Base-by-base conservation (phyloP, 129 eudicot species). In the Chrysanthemum makinoi region DNA sequence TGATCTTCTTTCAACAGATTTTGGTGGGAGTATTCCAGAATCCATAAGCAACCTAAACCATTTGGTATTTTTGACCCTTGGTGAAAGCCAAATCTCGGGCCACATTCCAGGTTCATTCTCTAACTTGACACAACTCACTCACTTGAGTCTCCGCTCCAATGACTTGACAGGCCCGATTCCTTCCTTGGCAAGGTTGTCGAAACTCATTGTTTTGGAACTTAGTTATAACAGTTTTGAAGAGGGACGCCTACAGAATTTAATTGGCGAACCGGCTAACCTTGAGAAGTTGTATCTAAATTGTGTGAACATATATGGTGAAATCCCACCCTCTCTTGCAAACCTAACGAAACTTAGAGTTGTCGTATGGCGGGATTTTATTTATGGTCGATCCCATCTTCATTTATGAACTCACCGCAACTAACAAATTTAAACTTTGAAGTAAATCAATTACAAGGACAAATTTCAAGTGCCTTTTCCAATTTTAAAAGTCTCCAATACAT, bases 371-470 rank as follows among this genome's bases (percentile, higher is more conserved):
- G 0, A 63, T 57, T 50, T 1, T 30, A 2, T 77, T 28, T 26
- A 0, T 26, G 81, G 72, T 24, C 61, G 2, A 52, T 77, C 47
- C 77, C 81, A 0, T 6, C 62, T 4, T 72, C 62, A 0, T 4
- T 78, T 35, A 20, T 55, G 61, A 81, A 79, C 70, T 75, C 22
- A 83, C 81, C 5, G n/a, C 50, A 72, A 5, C 20, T 79, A 53
- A 79, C 0, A 1, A 0, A 0, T 0, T 2, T 75, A 53, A 4
- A 49, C 54, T 22, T 79, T 11, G 0, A 0, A 0, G 0, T 0
- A 0, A 79, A 66, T 43, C 51, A 79, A 28, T 35, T 79, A 18
- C 63, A 72, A 7, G 83, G 86, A 7, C 60, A 44, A 51, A 52
- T 82, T 58, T 14, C 76, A 12, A 53, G 53, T 3, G 51, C 72